These are phyloP conservation scores for Pleurostoma richardsiae DNA, from an alignment of 2,329 filamentous ascomycete species.

Conservation along the genomic window DNA sequence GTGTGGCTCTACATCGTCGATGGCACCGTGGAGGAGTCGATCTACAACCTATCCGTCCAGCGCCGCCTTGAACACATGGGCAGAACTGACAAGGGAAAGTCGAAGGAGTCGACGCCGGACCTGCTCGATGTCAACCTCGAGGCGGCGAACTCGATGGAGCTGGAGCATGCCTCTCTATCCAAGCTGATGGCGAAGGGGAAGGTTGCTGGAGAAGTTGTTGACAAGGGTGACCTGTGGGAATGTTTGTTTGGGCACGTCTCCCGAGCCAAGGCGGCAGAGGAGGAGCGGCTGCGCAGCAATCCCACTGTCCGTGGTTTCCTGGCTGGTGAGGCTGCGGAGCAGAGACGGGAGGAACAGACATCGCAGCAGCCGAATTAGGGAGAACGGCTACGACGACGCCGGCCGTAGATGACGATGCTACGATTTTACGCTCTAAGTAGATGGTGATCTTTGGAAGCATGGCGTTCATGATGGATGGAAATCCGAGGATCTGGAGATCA, in stretches of 20 bases:
- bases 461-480: too few relatives aligned
- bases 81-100: conserved; percentile 26
- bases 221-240: conserved; percentile 76
- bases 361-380: background rate
- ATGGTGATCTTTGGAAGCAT: too few relatives aligned
- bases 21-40: conserved; percentile 86
- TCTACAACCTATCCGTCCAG: conserved; percentile 79
- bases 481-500: too few relatives aligned
- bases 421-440: too few relatives aligned
- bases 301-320: conserved; percentile 28
- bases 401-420: too few relatives aligned
- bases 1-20: conserved; percentile 95
- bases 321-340: conserved; percentile 38
- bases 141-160: conserved; percentile 76
- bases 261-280: conserved; percentile 15
- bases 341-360: conserved; percentile 16
- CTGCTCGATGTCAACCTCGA: conserved; percentile 64
- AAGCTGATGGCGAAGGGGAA: conserved; percentile 67
- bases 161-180: conserved; percentile 67
- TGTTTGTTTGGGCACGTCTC: conserved; percentile 70
- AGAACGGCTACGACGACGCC: too few relatives aligned
- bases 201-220: conserved; percentile 73
- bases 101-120: conserved; percentile 19
- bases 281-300: conserved; percentile 15
- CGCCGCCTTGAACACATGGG: conserved; percentile 75